These are phyloP conservation scores for Pythium dissotocum DNA, from an alignment of 352 stramenopile genomes.

Conservation along the genomic window DNA sequence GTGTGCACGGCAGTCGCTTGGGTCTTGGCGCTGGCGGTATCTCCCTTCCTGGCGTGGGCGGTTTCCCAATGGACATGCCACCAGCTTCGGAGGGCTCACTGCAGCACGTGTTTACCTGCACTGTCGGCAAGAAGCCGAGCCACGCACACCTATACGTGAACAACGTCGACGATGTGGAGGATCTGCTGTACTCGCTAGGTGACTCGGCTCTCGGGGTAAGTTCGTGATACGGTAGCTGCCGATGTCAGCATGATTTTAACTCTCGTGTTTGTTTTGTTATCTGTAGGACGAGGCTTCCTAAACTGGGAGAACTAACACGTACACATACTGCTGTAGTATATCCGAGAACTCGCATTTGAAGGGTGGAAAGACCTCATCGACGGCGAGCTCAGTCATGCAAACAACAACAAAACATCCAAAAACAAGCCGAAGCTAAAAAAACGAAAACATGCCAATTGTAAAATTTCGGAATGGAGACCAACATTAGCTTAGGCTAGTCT, in stretches of 20 bases:
- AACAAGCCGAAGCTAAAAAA: neutral
- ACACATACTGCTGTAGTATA: neutral
- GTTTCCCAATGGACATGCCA: conserved; percentile 24
- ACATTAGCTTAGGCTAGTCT: neutral
- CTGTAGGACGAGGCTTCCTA: neutral
- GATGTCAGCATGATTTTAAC: neutral
- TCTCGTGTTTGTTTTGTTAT: neutral
- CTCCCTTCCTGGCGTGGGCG: neutral
- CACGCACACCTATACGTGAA: conserved; percentile 91
- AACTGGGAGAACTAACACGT: neutral
- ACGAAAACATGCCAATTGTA: neutral
- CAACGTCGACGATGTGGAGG: conserved; percentile 86
- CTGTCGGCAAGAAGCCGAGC: conserved; percentile 91
- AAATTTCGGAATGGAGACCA: neutral
- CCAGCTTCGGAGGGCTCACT: conserved; percentile 49
- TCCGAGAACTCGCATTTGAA: neutral
- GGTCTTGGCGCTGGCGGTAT: conserved; percentile 23
- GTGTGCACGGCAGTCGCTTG: conserved; percentile 50
- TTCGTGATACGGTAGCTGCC: neutral
- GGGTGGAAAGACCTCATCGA: neutral
- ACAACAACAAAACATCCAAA: neutral
- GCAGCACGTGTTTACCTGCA: conserved; percentile 90
- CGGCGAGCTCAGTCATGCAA: neutral
- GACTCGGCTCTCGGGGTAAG: conserved; percentile 18
- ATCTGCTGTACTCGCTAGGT: conserved; percentile 69